Percentiles rank a stretch among this genome's conserved stretches.
Evolutionary conservation across 345 rosid genomes (phyloP).

Genomic region (Eutrema japonicum): DNA sequence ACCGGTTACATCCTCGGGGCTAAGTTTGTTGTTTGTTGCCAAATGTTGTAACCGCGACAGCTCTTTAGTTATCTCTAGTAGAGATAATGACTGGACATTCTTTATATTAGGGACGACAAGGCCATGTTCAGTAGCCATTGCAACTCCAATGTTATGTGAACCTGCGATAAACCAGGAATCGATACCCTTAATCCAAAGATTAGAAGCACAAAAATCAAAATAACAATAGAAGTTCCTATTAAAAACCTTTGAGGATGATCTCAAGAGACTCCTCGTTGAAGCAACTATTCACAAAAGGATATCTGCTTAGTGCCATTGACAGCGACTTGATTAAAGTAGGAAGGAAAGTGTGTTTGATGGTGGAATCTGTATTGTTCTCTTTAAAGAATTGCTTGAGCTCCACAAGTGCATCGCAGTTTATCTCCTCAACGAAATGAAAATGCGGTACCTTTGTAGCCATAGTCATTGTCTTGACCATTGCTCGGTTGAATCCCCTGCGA

Average conservation of each 20-base stretch:
- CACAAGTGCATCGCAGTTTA: conserved; percentile 77
- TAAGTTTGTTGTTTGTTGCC: conserved; percentile 73
- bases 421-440: conserved; percentile 93
- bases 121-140: conserved; percentile 91
- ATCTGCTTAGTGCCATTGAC: conserved; percentile 78
- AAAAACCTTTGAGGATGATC: conserved; percentile 74
- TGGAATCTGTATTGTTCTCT: conserved; percentile 64
- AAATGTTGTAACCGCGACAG: conserved; percentile 71
- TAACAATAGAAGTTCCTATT: background rate
- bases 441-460: conserved; percentile 93
- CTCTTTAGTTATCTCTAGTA: conserved; percentile 87
- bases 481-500: conserved; percentile 81
- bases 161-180: conserved; percentile 49
- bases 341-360: conserved; percentile 82
- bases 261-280: conserved; percentile 77
- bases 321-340: conserved; percentile 82
- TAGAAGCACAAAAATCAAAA: background rate
- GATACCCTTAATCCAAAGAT: background rate
- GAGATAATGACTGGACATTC: conserved; percentile 81
- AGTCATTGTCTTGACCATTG: conserved; percentile 96
- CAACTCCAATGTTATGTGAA: conserved; percentile 92
- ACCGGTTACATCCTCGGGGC: conserved; percentile 70
- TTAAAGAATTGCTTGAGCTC: conserved; percentile 75
- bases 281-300: conserved; percentile 84
- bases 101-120: conserved; percentile 91